A percentile compares a stretch with the other conserved stretches of the same genome.
phyloP scores from a whole-genome alignment of 2,329 filamentous ascomycete species.

The Colletotrichum sidae region DNA sequence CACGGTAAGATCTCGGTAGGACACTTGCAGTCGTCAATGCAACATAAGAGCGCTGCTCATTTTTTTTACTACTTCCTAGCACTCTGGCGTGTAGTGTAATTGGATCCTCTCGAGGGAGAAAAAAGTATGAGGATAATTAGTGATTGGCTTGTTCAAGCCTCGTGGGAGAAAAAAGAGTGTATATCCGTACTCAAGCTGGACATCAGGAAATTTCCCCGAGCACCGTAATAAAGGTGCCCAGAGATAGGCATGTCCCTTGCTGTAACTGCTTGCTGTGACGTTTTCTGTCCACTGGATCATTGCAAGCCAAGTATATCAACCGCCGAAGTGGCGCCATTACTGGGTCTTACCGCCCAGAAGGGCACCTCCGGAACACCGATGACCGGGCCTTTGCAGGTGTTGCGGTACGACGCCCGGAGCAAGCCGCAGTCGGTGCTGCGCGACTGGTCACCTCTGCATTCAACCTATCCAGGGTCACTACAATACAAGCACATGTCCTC shows the following conservation, averaged over 20 bases:
- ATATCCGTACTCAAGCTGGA: too few relatives aligned
- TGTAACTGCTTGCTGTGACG: conserved; percentile 9
- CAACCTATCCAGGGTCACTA: conserved; percentile 15
- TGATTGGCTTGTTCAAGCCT: too few relatives aligned
- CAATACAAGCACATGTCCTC: conserved; percentile 11
- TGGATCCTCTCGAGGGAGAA: too few relatives aligned
- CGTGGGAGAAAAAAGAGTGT: too few relatives aligned
- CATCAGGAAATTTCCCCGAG: too few relatives aligned
- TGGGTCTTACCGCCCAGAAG: conserved; percentile 32
- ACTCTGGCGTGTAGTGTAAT: too few relatives aligned
- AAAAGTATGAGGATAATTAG: too few relatives aligned
- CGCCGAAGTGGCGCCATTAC: conserved; percentile 21
- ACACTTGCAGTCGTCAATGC: too few relatives aligned
- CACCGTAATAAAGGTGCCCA: too few relatives aligned
- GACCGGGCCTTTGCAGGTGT: conserved; percentile 20
- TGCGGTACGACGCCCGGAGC: conserved; percentile 5
- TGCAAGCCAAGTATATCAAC: conserved; percentile 16
- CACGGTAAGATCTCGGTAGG: too few relatives aligned
- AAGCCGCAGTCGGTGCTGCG: conserved; percentile 13
- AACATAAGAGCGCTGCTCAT: too few relatives aligned
- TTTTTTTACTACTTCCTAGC: too few relatives aligned
- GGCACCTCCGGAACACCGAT: conserved; percentile 13
- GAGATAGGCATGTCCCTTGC: not conserved
- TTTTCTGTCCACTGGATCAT: conserved; percentile 22
- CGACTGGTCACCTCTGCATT: not conserved